Conservation (phyloP, 2,329 filamentous ascomycete species). For the Teratosphaeria gauchensis region DNA sequence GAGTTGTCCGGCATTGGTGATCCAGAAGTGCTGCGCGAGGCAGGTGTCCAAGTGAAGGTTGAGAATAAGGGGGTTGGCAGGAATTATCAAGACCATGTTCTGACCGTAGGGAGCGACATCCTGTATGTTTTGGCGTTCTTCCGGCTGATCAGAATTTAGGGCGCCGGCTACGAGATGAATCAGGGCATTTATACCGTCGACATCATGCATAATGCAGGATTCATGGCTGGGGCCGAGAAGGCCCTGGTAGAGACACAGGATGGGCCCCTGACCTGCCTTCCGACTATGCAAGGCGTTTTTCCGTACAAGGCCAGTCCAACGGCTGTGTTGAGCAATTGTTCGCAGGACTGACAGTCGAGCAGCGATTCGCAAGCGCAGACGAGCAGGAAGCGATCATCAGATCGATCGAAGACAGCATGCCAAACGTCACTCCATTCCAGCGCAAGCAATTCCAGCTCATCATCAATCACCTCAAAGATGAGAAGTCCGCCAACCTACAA, state of each 20-base stretch:
- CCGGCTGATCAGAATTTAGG: slow-evolving; percentile 13
- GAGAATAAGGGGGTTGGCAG: slow-evolving; percentile 44
- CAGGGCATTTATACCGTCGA: slow-evolving; percentile 20
- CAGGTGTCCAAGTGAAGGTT: slow-evolving; percentile 38
- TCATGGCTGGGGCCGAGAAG: slow-evolving; percentile 26
- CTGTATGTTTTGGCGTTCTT: not conserved
- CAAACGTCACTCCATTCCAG: slow-evolving; percentile 23
- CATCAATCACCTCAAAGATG: slow-evolving; percentile 24
- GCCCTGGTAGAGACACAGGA: slow-evolving; percentile 21
- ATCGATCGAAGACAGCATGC: slow-evolving; percentile 16
- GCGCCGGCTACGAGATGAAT: slow-evolving; percentile 8
- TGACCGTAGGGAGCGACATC: not conserved
- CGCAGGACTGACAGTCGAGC: not conserved
- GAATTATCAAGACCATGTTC: slow-evolving; percentile 14
- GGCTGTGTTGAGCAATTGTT: too few relatives aligned
- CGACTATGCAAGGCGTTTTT: slow-evolving; percentile 29
- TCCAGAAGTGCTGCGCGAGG: slow-evolving; percentile 35
- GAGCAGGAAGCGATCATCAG: slow-evolving; percentile 25
- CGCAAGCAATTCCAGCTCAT: slow-evolving; percentile 27
- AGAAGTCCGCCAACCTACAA: slow-evolving; percentile 30
- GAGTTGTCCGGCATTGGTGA: slow-evolving; percentile 54
- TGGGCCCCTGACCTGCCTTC: slow-evolving; percentile 24
- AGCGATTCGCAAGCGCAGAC: slow-evolving; percentile 22
- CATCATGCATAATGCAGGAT: slow-evolving; percentile 22
- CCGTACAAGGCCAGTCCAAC: slow-evolving; percentile 19